Evolutionary conservation across 805 yeast species (phyloP), one percentile per base, ranked within the genome.

Genomic region (Zygotorulaspora chibaensis): DNA sequence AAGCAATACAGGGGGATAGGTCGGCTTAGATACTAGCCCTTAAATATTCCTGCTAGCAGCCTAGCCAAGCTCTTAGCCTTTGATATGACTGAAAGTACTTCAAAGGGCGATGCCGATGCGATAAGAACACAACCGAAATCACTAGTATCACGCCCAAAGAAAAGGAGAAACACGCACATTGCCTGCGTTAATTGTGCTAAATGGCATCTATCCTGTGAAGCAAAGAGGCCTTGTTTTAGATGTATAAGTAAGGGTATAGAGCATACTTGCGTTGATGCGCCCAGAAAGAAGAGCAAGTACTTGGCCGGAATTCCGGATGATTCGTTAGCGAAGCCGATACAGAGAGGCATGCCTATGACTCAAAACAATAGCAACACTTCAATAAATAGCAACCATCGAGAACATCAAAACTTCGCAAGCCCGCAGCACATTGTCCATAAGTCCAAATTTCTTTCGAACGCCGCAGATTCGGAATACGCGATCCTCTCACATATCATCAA

Each of bases 131-230:
- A 17, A 3, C 12, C 12, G 7, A 33, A n/a, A 9, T 17, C 23
- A 8, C 42, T 41, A 25, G 23, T 25, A 12, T 23, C 28, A 25
- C 40, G 35, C n/a, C 43, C 34, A 36, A 43, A 44, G 45, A 49
- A 48, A 33, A 43, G 50, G 30, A 50, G 54, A 20, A 90, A 90
- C 61, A 90, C 93, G 0, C 73, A 82, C 7, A 73, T 95, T 46
- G 98, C 99, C 4, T 91, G 99, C 56, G 78, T 79, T 34, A 93
- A 90, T 66, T 91, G 99, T 61, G 89, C 90, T 49, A 79, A 81
- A 56, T 86, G 95, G 2, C 99, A 91, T 63, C 79, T 90, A 73
- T 87, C 97, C 0, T 91, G 99, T 65, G 96, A 90, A 56, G 78
- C 81, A 20, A 63, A 65, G 61, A 77, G 96, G 31, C 96, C 96